phyloP scores from a whole-genome alignment of 768 basidiomycete genomes.

The Cantharellus cinnabarinus region DNA sequence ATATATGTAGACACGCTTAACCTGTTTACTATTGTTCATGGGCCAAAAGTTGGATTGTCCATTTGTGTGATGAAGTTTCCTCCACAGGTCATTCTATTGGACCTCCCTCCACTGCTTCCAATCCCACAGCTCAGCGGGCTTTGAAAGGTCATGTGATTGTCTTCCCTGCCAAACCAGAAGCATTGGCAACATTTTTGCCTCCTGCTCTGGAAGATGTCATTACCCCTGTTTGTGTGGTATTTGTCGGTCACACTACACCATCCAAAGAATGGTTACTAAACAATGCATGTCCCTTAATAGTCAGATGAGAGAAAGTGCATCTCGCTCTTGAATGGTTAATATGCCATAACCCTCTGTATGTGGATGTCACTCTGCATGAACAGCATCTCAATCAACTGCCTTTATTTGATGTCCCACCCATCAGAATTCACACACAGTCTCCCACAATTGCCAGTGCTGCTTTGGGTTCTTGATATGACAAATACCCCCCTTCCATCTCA shows the following conservation, averaged over 20 bases:
- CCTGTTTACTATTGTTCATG: no score
- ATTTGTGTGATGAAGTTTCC: no score
- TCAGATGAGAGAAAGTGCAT: constrained; percentile 3
- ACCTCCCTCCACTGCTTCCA: no score
- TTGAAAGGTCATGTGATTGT: no score
- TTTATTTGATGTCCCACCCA: neutral
- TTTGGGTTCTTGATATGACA: constrained; percentile 1
- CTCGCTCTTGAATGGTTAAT: constrained; percentile 4
- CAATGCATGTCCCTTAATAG: constrained; percentile 5
- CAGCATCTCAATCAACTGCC: neutral
- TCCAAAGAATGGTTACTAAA: constrained; percentile 6
- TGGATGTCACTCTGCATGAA: constrained; percentile 2
- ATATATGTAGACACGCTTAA: no score
- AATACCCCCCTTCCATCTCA: neutral
- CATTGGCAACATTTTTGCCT: constrained; percentile 4
- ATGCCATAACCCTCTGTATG: constrained; percentile 5
- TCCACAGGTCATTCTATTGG: no score
- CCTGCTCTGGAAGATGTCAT: constrained; percentile 8
- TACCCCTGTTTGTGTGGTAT: constrained; percentile 8
- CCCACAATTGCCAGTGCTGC: neutral
- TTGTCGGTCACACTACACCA: constrained; percentile 6
- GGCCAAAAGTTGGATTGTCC: no score
- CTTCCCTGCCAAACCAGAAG: neutral
- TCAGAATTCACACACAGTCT: neutral
- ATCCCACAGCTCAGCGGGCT: no score